These are phyloP conservation scores for Corchorus olitorius DNA, from an alignment of 345 rosid species.

Conservation along the genomic window DNA sequence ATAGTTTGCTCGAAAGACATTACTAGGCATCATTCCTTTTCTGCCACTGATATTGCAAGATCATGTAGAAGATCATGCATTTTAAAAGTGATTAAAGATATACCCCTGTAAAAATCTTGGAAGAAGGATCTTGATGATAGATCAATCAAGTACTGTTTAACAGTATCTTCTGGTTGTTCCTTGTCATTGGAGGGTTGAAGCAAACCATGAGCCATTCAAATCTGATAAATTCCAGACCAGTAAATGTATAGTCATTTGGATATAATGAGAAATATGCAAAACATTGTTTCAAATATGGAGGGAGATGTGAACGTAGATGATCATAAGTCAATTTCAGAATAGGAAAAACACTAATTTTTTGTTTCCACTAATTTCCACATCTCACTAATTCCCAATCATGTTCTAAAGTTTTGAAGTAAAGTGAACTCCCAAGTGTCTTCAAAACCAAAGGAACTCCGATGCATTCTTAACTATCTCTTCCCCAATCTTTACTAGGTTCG, in stretches of 20 bases:
- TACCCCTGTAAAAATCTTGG: neutral
- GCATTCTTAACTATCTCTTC: neutral
- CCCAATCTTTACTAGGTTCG: neutral
- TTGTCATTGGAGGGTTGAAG: neutral
- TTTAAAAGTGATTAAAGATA: neutral
- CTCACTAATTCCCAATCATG: neutral
- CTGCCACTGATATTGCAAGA: constrained; percentile 21
- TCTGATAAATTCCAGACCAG: neutral
- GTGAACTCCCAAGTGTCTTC: neutral
- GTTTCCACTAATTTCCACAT: neutral
- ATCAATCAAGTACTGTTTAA: constrained; percentile 18
- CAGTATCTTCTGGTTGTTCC: constrained; percentile 16
- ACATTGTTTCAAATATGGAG: neutral
- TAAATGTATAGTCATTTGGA: neutral
- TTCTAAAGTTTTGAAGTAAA: neutral
- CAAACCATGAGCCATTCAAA: constrained; percentile 29
- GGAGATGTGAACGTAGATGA: too few species aligned
- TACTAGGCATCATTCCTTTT: constrained; percentile 12
- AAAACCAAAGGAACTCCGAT: neutral
- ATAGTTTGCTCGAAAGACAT: neutral
- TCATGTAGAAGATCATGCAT: constrained; percentile 45
- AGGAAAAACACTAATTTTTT: neutral
- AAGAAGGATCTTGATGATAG: constrained; percentile 38
- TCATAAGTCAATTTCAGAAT: neutral
- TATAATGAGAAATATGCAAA: neutral